These are phyloP conservation scores for Suhomyces kunorum DNA, from an alignment of 1,139 yeast species.

Conservation along the genomic window DNA sequence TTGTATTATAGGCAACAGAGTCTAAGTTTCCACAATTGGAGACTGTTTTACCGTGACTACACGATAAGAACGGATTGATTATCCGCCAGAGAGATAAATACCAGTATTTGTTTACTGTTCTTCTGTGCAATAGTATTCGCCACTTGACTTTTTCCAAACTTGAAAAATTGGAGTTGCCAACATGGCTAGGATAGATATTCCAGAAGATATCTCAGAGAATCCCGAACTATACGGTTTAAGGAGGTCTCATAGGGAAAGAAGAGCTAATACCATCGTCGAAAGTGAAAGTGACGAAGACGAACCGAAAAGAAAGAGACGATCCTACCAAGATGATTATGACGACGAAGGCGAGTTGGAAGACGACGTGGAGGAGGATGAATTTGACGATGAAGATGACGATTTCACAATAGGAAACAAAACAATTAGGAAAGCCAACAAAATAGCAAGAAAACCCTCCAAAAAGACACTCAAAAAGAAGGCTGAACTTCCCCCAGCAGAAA, in stretches of 20 bases:
- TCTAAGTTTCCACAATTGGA: neutral
- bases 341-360: constrained; percentile 29
- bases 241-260: constrained; percentile 75
- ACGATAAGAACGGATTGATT: neutral
- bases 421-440: constrained; percentile 14
- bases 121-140: neutral
- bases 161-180: neutral
- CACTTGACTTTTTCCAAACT: neutral
- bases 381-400: constrained; percentile 36
- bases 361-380: constrained; percentile 32
- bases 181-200: constrained; percentile 26
- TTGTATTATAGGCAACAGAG: neutral
- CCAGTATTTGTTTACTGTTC: neutral
- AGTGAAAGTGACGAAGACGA: constrained; percentile 42
- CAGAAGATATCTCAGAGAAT: constrained; percentile 53
- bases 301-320: constrained; percentile 16
- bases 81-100: neutral
- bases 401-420: constrained; percentile 24
- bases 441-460: constrained; percentile 10
- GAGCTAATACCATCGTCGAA: constrained; percentile 40
- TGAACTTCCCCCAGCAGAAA: constrained; percentile 35
- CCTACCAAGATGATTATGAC: constrained; percentile 27
- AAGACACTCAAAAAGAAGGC: constrained; percentile 14
- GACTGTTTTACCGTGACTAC: too few relatives aligned
- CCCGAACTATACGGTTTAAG: constrained; percentile 94